Evolutionary conservation across 148 eudicot genomes (phyloP), one percentile per base, ranked within the genome.

Genomic region (Cornus suecica): DNA sequence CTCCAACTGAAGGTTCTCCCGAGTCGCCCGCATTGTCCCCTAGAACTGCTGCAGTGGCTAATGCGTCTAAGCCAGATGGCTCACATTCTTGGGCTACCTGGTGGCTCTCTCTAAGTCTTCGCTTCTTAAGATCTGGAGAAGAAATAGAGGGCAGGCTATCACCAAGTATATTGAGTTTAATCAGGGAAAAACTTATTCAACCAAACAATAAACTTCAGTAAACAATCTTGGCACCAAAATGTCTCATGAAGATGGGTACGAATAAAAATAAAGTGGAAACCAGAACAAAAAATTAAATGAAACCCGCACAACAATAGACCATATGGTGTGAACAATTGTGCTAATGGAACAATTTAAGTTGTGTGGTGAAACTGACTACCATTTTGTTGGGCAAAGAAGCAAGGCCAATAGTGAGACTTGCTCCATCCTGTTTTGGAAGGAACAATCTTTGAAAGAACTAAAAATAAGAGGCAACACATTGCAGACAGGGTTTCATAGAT

Each of bases 21-120:
- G 73, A 28, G 26, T 77, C 85, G 7, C 48, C 78, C 20, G 62
- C 32, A 75, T 79, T 74, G 76, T 91, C 97, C 45, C 97, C 94
- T 22, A 94, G 76, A 18, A 87, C 87, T n/a, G 98, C 98, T 63
- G 92, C 97, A 26, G 91, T 90, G 28, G 98, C 98, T 76, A 94
- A 84, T 72, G 98, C 94, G 74, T 90, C 98, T 74, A 94, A 72
- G 25, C 94, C 97, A 64, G 91, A 90, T 54, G 98, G 86, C 78
- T 84, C 89, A 16, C 79, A 71, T 78, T 89, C 89, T 80, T 77
- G 85, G 27, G 80, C 67, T 20, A 68, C 56, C 30, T 69, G 84
- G 70, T 87, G 80, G 65, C 72, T 81, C 31, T 87, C 89, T 64
- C 75, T 58, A 74, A 64, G 73, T 77, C 71, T 88, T 58, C 84